Percentiles rank a stretch among this genome's conserved stretches.
Conservation (phyloP, 495 filamentous ascomycete genomes). For the Aspergillus wentii region DNA sequence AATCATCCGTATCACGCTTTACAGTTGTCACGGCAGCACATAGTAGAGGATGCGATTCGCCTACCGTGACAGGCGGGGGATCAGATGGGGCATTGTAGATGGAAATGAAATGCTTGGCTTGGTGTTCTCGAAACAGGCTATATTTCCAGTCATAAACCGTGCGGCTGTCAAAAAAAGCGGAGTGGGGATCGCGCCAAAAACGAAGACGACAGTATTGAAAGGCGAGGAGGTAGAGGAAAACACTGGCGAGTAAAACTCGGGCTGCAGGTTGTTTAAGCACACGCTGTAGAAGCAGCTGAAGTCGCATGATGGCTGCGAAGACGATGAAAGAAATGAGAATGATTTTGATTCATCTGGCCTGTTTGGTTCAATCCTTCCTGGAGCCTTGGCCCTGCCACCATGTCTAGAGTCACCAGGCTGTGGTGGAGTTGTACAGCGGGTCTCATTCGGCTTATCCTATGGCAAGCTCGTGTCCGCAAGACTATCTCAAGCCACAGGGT, state of each 20-base stretch:
- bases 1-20: constrained; percentile 25
- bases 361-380: too few relatives aligned
- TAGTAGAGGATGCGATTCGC: constrained; percentile 13
- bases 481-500: too few relatives aligned
- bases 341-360: too few relatives aligned
- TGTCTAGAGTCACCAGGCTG: too few relatives aligned
- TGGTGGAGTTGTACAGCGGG: too few relatives aligned
- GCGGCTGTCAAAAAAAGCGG: constrained; percentile 35
- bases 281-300: too few relatives aligned
- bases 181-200: constrained; percentile 38
- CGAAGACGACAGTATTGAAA: constrained; percentile 20
- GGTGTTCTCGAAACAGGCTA: constrained; percentile 27
- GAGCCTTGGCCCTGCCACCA: too few relatives aligned
- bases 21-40: constrained; percentile 28
- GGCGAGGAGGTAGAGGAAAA: constrained; percentile 20
- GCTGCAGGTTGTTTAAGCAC: neutral
- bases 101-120: constrained; percentile 30
- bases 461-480: too few relatives aligned
- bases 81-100: constrained; percentile 13
- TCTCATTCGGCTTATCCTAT: too few relatives aligned
- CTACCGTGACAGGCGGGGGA: neutral
- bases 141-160: constrained; percentile 35
- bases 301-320: too few relatives aligned
- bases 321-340: too few relatives aligned
- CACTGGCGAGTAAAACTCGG: constrained; percentile 10